These are phyloP conservation scores for Dothideomycetidae sp. DNA, from an alignment of 2,329 filamentous ascomycete species.

Conservation along the genomic window DNA sequence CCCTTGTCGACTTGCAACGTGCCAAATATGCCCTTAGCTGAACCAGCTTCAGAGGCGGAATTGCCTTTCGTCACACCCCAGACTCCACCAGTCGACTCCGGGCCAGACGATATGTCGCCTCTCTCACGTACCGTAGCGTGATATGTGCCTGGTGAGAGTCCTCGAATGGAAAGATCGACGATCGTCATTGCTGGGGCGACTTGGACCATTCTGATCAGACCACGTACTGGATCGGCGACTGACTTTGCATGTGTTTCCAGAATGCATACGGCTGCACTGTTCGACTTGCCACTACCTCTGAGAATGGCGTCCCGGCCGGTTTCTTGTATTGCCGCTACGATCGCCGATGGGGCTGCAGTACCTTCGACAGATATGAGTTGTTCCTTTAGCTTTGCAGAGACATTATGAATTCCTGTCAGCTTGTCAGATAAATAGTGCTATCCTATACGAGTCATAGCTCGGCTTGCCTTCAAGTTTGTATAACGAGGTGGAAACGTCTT, in stretches of 20 bases:
- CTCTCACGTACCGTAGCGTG: slow-evolving; percentile 70
- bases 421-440: slow-evolving; percentile 1
- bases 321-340: slow-evolving; percentile 74
- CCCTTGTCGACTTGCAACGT: slow-evolving; percentile 59
- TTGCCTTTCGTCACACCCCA: slow-evolving; percentile 48
- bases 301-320: slow-evolving; percentile 91
- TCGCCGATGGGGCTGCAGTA: slow-evolving; percentile 78
- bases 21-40: slow-evolving; percentile 53
- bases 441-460: not conserved
- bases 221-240: slow-evolving; percentile 57
- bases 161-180: slow-evolving; percentile 74
- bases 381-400: slow-evolving; percentile 67
- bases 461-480: slow-evolving; percentile 52
- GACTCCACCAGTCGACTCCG: slow-evolving; percentile 66
- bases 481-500: slow-evolving; percentile 68
- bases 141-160: slow-evolving; percentile 68
- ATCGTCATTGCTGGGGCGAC: slow-evolving; percentile 65
- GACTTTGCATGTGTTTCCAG: slow-evolving; percentile 63
- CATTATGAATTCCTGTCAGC: slow-evolving; percentile 56
- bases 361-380: slow-evolving; percentile 78
- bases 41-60: slow-evolving; percentile 30
- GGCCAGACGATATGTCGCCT: slow-evolving; percentile 74
- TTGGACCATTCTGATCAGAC: slow-evolving; percentile 86
- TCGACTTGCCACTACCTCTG: slow-evolving; percentile 69
- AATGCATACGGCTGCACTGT: slow-evolving; percentile 93